Conservation (phyloP, 371 early-diverging fungal species). For the Dichotomocladium elegans region DNA sequence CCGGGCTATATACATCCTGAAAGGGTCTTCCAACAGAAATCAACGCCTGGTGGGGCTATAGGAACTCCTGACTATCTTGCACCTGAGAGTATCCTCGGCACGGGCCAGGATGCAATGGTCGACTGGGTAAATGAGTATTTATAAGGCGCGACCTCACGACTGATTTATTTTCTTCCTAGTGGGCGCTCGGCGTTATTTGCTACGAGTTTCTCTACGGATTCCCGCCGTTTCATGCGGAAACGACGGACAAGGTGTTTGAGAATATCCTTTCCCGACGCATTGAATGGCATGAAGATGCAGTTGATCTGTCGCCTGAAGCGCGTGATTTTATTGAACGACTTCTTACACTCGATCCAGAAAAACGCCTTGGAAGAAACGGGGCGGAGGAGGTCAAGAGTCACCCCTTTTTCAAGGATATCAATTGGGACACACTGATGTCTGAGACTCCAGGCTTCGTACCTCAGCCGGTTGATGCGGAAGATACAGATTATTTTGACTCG, state of each 20-base stretch:
- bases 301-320: slow-evolving; percentile 77
- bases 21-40: slow-evolving; percentile 9
- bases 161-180: slow-evolving; percentile 37
- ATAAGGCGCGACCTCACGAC: too few species aligned
- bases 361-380: slow-evolving; percentile 73
- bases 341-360: slow-evolving; percentile 69
- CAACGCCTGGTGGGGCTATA: slow-evolving; percentile 36
- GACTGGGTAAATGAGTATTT: slow-evolving; percentile 72
- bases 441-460: slow-evolving; percentile 85
- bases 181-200: slow-evolving; percentile 88
- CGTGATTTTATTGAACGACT: slow-evolving; percentile 84
- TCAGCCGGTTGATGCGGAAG: slow-evolving; percentile 70
- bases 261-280: slow-evolving; percentile 76
- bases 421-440: slow-evolving; percentile 67
- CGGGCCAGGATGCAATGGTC: slow-evolving; percentile 82
- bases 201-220: slow-evolving; percentile 87
- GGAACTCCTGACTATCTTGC: slow-evolving; percentile 98
- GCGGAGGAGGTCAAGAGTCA: slow-evolving; percentile 67
- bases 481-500: slow-evolving; percentile 92
- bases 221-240: slow-evolving; percentile 84
- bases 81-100: slow-evolving; percentile 89
- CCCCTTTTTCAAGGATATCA: slow-evolving; percentile 59
- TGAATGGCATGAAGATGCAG: slow-evolving; percentile 65
- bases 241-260: slow-evolving; percentile 82
- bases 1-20: slow-evolving; percentile 19